Evolutionary conservation across 2,329 filamentous ascomycete species (phyloP), one percentile per base, ranked within the genome.

Genomic region (Microthyrium microscopicum): DNA sequence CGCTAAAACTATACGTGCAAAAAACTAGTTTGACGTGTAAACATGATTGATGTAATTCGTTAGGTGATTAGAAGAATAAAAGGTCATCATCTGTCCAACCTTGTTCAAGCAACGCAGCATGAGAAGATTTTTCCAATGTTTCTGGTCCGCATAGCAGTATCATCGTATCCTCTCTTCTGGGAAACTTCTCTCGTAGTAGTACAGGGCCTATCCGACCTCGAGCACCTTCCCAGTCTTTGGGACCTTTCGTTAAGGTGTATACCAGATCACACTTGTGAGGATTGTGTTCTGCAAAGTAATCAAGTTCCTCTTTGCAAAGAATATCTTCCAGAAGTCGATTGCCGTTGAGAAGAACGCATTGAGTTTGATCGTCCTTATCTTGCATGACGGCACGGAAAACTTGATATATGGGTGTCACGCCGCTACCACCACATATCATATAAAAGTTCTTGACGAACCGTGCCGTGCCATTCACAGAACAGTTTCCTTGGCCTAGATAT

Each of bases 391-490:
- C 77, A 5, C 80, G 64, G 33, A 91, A 60, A 3, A 92, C 79
- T 47, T 89, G 80, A 50, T 76, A 89, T 41, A 93, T 80, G 0
- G 85, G 85, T n/a, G 85, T 93, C 46, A 94, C 78, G 1, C 85
- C 85, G n/a, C 72, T 81, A 5, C 85, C 85, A 11, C 69, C 85
- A 44, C 81, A 89, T 20, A 93, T 73, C 83, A 93, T 92, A 48
- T 79, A 62, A 52, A 93, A 82, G 9, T 66, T 67, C 33, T 65
- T 68, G 1, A 91, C 68, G 0, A 44, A 54, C 7, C 74, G 60
- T 37, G 61, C 51, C 15, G 59, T 62, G 0, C 68, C 68, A 20
- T 68, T 68, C 26, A 92, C 56, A 1, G 57, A 48, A 44, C 78
- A 82, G 2, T 54, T 41, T 0, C 84, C 83, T 0, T 60, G 55